These are phyloP conservation scores for Trichoderma sp. DNA, from an alignment of 2,329 filamentous ascomycete species.

Conservation along the genomic window DNA sequence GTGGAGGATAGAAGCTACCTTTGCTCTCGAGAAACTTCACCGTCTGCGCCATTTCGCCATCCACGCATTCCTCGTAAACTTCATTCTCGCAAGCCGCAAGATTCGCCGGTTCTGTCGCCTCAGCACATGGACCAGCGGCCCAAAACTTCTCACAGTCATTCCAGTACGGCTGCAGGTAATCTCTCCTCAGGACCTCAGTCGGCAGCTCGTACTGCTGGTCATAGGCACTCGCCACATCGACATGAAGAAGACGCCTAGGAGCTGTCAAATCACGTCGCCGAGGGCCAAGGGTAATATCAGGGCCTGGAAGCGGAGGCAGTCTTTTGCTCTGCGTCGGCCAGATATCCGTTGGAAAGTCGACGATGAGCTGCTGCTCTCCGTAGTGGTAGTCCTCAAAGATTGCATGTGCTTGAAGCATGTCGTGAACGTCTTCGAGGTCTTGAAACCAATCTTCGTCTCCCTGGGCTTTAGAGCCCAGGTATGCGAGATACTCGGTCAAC, in stretches of 20 bases:
- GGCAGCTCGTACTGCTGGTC: conserved; percentile 26
- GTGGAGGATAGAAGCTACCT: neutral
- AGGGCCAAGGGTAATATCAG: conserved; percentile 7
- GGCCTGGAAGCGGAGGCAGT: conserved; percentile 36
- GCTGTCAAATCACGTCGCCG: conserved; percentile 6
- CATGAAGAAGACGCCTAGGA: conserved; percentile 22
- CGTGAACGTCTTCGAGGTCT: conserved; percentile 38
- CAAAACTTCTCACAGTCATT: conserved; percentile 12
- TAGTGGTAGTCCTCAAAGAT: conserved; percentile 45
- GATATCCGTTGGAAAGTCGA: conserved; percentile 34
- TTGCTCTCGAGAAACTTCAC: conserved; percentile 16
- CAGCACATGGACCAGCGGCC: neutral
- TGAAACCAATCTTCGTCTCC: conserved; percentile 38
- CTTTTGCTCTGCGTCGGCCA: conserved; percentile 35
- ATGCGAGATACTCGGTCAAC: conserved; percentile 46
- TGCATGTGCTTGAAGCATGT: conserved; percentile 43
- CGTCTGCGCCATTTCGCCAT: conserved; percentile 33
- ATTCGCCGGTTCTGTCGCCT: conserved; percentile 34
- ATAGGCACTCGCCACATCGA: conserved; percentile 14
- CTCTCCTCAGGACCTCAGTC: conserved; percentile 1
- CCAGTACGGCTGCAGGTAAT: conserved; percentile 19
- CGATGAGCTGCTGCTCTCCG: conserved; percentile 34
- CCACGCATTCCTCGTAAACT: conserved; percentile 43
- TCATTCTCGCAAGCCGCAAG: conserved; percentile 43
- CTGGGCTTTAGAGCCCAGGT: conserved; percentile 37